Evolutionary conservation across 345 rosid species (phyloP).

Genomic region (Citrus sp.): DNA sequence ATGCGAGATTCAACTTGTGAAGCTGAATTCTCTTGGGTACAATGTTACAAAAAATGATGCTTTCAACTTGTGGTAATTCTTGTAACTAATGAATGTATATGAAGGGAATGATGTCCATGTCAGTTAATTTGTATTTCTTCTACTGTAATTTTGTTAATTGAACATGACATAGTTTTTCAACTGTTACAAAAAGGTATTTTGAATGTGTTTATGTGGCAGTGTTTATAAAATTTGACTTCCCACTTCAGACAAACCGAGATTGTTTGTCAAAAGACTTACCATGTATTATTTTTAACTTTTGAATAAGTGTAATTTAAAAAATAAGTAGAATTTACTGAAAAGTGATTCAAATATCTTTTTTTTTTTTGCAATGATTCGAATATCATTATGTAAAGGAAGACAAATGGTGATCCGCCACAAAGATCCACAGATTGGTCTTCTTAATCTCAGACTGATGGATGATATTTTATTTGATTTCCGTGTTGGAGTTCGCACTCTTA

Average conservation of each 20-base stretch:
- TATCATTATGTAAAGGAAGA: no score
- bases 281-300: no score
- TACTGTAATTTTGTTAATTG: conserved; percentile 12
- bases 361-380: no score
- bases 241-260: not conserved
- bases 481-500: no score
- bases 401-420: no score
- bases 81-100: conserved; percentile 39
- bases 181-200: conserved; percentile 1
- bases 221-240: not conserved
- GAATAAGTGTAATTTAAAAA: no score
- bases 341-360: no score
- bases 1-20: conserved; percentile 18
- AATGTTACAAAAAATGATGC: not conserved
- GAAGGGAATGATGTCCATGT: conserved; percentile 21
- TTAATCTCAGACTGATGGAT: no score
- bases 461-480: no score
- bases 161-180: conserved; percentile 20
- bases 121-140: conserved; percentile 11
- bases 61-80: conserved; percentile 16
- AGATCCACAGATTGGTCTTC: no score
- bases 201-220: conserved; percentile 19
- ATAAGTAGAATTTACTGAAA: no score
- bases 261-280: not conserved
- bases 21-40: conserved; percentile 16